Percentiles rank a stretch among this genome's conserved stretches.
Evolutionary conservation across 176 grass and related monocot genomes (phyloP).

Genomic region (Oryza meyeriana): DNA sequence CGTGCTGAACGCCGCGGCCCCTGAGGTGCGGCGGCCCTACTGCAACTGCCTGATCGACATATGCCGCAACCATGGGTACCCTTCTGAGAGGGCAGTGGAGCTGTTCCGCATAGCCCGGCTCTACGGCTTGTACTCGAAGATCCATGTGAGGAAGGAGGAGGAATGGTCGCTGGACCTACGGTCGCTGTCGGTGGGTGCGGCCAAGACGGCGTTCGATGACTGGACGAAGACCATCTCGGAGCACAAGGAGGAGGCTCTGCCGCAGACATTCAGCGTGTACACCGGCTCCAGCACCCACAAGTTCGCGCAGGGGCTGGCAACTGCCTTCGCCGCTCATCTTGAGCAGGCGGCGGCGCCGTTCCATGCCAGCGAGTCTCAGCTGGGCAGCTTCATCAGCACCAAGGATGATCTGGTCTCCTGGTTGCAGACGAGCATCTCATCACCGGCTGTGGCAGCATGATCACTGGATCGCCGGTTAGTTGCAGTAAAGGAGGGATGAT

Average conservation of each 20-base stretch:
- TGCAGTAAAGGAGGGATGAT: background rate
- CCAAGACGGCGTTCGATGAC: conserved; percentile 74
- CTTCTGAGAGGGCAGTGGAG: conserved; percentile 42
- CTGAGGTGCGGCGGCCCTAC: conserved; percentile 66
- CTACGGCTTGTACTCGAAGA: conserved; percentile 62
- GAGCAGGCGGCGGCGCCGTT: conserved; percentile 49
- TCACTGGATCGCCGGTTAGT: background rate
- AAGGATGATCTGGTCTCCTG: conserved; percentile 67
- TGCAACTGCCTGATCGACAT: conserved; percentile 97
- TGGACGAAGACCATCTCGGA: conserved; percentile 56
- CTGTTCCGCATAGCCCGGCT: conserved; percentile 60
- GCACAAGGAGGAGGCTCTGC: conserved; percentile 37
- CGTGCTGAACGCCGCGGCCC: conserved; percentile 37
- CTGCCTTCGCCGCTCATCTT: conserved; percentile 39
- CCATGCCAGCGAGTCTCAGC: conserved; percentile 37
- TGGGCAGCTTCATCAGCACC: conserved; percentile 60
- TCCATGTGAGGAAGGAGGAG: conserved; percentile 43
- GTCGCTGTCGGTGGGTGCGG: conserved; percentile 69
- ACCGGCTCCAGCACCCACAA: conserved; percentile 76
- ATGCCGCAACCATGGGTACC: conserved; percentile 60
- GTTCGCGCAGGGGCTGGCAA: conserved; percentile 63
- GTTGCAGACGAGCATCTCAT: conserved; percentile 37
- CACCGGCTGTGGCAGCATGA: conserved; percentile 13
- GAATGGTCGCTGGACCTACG: conserved; percentile 79
- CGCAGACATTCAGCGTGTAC: conserved; percentile 55